Base-by-base conservation (phyloP, 129 eudicot genomes). In the Arctium minus region DNA sequence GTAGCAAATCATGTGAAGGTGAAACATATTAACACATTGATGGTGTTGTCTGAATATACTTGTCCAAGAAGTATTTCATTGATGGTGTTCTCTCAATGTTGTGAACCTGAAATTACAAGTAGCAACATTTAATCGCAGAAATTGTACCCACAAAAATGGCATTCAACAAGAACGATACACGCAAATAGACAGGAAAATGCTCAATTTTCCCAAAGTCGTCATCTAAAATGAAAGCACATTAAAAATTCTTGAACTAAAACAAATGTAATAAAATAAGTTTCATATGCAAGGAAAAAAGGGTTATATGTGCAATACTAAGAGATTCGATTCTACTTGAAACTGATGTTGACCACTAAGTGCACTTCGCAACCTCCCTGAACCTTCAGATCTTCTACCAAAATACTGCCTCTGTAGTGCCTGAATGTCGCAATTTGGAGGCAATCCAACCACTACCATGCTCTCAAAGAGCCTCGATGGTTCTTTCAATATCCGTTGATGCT, bases 361-460 rank as follows among this genome's bases (percentile, higher is more conserved):
- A 81, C 81, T 88, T 32, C 92, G 92, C 46, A 92, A 87, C 88
- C 90, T 93, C 83, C 99, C 98, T 10, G 96, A 77, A 84, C 88
- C 96, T 80, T 96, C 99, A 82, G 86, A 78, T 86, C 92, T 93
- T 83, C 96, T 89, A 71, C 93, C 90, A 82, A 92, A 89, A 78
- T 92, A 88, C 35, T 87, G 96, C 78, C 80, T 87, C 75, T 91
- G 89, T 75, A 96, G 94, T 73, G 93, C 89, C 67, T 87, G 88
- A 88, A 90, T 83, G 81, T 96, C 99, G 82, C 95, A 93, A 82
- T 70, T 86, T 30, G 99, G 98, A 88, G 89, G 97, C 86, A 96
- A 94, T 73, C 99, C 99, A 80, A 93, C 97, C 85, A 96, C 95
- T 65, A 93, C 99, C 92, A 96, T 88, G 91, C 98, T 92, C 87